Evolutionary conservation across 345 rosid species (phyloP), one percentile per base, ranked within the genome.

Genomic region (Alliaria petiolata): DNA sequence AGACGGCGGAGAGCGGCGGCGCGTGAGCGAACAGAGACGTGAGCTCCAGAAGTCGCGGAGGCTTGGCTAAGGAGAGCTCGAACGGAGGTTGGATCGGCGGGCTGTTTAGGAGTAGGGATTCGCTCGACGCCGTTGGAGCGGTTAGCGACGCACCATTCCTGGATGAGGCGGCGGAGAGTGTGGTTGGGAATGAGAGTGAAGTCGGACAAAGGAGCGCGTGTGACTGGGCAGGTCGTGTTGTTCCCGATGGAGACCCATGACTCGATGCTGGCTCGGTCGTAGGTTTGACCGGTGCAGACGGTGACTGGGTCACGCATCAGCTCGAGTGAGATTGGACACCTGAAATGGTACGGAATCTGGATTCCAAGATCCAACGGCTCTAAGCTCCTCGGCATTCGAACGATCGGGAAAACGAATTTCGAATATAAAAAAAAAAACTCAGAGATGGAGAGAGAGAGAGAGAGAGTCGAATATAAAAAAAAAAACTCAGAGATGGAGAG

Each of bases 71-170:
- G 65, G 4, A 93, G 78, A 47, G 85, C 61, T 5, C 92, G 84
- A 30, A 91, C 89, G 20, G 85, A n/a, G 5, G 79, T 56, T 0
- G 96, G 97, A 14, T 93, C 97, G 5, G 97, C 96, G 1, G 97
- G 98, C 31, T 93, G 98, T 47, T 93, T 93, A 7, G 97, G 98
- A 0, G 98, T 93, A 6, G 98, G 98, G 63, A 93, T 93, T 1
- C 98, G 87, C 62, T 91, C 84, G 30, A 93, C 74, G 31, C 98
- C 91, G 6, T 56, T 62, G 0, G 87, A 86, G 34, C 89, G 81
- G 20, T 92, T 80, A 68, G 86, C 74, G 6, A 85, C 84, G 85
- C 95, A 92, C 98, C 98, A 92, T 3, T 86, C 67, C 70, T 92
- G 96, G 80, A 92, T 92, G 49, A 92, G 76, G 0, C 97, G 90